A percentile compares a stretch with the other conserved stretches of the same genome.
Conservation (phyloP, 371 early-diverging fungal genomes). For the Zychaea mexicana region DNA sequence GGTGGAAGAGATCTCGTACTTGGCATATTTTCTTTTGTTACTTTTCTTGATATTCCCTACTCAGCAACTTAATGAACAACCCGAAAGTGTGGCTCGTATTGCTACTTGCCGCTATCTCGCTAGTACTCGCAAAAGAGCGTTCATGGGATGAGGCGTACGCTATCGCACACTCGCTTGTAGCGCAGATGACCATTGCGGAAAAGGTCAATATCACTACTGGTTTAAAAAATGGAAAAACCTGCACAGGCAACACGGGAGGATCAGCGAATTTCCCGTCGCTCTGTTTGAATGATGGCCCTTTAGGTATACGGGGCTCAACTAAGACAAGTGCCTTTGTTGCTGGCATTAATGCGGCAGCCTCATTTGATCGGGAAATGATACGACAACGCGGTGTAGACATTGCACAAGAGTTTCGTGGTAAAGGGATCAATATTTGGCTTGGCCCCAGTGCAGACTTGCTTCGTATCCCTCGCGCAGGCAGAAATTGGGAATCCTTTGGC, state of each 20-base stretch:
- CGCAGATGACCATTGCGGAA: constrained; percentile 32
- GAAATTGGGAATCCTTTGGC: constrained; percentile 63
- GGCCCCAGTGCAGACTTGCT: constrained; percentile 32
- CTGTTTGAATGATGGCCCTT: constrained; percentile 58
- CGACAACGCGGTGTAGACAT: constrained; percentile 46
- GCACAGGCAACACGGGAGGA: constrained; percentile 51
- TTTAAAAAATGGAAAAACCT: constrained; percentile 40
- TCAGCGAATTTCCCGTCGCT: constrained; percentile 50
- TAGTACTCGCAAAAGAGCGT: not conserved
- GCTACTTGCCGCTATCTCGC: not conserved
- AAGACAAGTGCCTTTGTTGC: constrained; percentile 49
- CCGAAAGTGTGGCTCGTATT: too few relatives aligned
- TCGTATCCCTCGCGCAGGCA: constrained; percentile 29
- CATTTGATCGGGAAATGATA: constrained; percentile 51
- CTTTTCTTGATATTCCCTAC: not conserved
- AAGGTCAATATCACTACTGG: constrained; percentile 36
- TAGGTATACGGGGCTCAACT: constrained; percentile 49
- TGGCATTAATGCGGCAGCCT: constrained; percentile 56
- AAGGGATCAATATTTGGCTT: constrained; percentile 52
- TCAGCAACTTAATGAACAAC: not conserved
- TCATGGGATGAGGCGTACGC: constrained; percentile 40
- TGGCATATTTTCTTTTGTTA: not conserved
- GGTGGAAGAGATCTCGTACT: not conserved
- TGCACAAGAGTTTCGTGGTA: constrained; percentile 53
- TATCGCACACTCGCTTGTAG: constrained; percentile 28